Evolutionary conservation across 371 early-diverging fungal genomes (phyloP), one percentile per base, ranked within the genome.

Genomic region (Rhizopus stolonifer): DNA sequence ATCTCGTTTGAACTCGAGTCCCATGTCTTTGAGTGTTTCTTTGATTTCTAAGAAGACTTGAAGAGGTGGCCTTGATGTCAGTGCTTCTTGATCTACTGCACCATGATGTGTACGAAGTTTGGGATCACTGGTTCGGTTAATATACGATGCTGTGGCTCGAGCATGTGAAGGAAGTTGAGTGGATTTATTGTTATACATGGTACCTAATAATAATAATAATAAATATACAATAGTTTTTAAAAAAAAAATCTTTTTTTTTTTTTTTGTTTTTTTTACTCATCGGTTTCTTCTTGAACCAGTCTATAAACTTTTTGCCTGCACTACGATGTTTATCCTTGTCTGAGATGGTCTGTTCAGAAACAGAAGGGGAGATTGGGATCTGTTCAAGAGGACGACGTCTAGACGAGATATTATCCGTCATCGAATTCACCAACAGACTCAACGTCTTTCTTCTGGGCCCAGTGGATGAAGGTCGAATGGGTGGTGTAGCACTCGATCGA

Each of bases 61-160:
- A 18, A 77, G 74, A 2, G 92, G 92, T 14, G 83, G 72, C 29
- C 85, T 72, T 5, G 85, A 81, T n/a, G 89, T 88, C 45, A 92
- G 62, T 2, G 88, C 88, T 42, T 82, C 77, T 33, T 86, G 84
- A 55, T 89, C 90, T 1, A 91, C 87, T 8, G 89, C 89, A 40
- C 92, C 92, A 48, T 86, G 85, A 63, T 90, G 89, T 19, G 78
- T 77, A 22, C 86, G 83, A 56, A 92, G 75, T 62, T 88, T 84
- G 49, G 70, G 65, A 26, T 83, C 69, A 14, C 31, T 15, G 26
- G 24, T 32, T 32, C 13, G n/a, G 36, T 49, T 17, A 42, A 15
- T 42, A 26, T 13, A 14, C 18, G 52, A 21, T 18, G 43, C 22
- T 21, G 40, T 39, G 31, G 43, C 38, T 43, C 43, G 40, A 42